Evolutionary conservation across 805 yeast species (phyloP).

Genomic region (Nakazawaea molendinolei): DNA sequence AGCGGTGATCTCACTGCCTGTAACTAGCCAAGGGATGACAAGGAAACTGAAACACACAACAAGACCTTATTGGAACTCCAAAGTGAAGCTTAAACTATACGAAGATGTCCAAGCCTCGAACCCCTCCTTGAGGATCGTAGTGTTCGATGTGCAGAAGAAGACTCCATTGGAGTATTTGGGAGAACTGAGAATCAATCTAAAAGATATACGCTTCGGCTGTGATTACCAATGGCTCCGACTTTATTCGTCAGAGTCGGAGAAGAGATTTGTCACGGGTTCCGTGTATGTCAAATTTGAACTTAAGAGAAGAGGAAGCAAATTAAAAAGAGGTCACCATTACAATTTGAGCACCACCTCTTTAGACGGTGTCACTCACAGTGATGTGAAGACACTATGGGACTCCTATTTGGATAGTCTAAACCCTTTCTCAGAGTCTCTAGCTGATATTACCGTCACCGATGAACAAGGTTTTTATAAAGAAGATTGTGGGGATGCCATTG

Average conservation of each 20-base stretch:
- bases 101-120: constrained; percentile 1
- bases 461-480: constrained; percentile 13
- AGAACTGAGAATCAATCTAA: constrained; percentile 20
- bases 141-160: constrained; percentile 7
- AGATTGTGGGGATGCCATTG: not conserved
- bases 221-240: constrained; percentile 18
- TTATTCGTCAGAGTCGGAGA: constrained; percentile 19
- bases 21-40: constrained; percentile 2
- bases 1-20: constrained; percentile 1
- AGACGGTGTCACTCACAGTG: not conserved
- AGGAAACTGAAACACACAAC: constrained; percentile 7
- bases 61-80: constrained; percentile 9
- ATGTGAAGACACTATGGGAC: constrained; percentile 1
- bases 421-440: constrained; percentile 2
- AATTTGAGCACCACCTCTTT: not conserved
- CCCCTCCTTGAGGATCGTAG: constrained; percentile 5
- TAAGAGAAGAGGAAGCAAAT: constrained; percentile 6
- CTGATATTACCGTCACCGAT: constrained; percentile 8
- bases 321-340: too few relatives aligned
- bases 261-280: constrained; percentile 22
- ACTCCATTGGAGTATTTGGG: constrained; percentile 19
- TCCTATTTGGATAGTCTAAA: constrained; percentile 1
- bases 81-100: constrained; percentile 7
- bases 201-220: constrained; percentile 16
- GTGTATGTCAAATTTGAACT: constrained; percentile 18